phyloP scores from a whole-genome alignment of 2,329 filamentous ascomycete genomes.

The Fulvia fulva region DNA sequence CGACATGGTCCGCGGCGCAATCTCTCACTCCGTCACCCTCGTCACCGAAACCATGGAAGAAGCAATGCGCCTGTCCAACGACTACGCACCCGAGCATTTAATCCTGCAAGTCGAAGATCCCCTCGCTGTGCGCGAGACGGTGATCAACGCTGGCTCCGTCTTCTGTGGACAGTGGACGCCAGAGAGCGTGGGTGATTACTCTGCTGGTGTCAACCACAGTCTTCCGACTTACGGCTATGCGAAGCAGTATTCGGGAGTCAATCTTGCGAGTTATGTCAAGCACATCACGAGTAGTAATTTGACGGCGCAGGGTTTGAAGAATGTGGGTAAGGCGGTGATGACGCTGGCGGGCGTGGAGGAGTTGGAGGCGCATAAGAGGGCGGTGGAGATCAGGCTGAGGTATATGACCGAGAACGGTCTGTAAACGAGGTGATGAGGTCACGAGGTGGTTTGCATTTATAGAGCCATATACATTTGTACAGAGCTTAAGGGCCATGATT shows the following conservation, averaged over 20 bases:
- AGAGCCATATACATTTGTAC: background rate
- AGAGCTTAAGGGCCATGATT: background rate
- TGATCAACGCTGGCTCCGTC: slow-evolving; percentile 91
- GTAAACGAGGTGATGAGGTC: background rate
- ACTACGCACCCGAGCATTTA: slow-evolving; percentile 93
- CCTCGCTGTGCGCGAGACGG: slow-evolving; percentile 67
- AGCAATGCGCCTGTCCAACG: slow-evolving; percentile 80
- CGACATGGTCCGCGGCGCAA: slow-evolving; percentile 86
- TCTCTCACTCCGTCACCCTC: slow-evolving; percentile 87
- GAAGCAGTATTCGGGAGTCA: slow-evolving; percentile 97
- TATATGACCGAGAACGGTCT: slow-evolving; percentile 5
- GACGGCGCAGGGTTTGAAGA: slow-evolving; percentile 76
- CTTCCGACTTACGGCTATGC: slow-evolving; percentile 96
- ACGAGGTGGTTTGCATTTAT: background rate
- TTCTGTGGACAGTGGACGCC: slow-evolving; percentile 97
- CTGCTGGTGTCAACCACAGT: slow-evolving; percentile 94
- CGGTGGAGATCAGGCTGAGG: slow-evolving; percentile 61
- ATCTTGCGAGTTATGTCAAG: slow-evolving; percentile 92
- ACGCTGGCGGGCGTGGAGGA: slow-evolving; percentile 91
- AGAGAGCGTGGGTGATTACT: slow-evolving; percentile 97
- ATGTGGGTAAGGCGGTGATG: slow-evolving; percentile 88
- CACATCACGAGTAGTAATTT: slow-evolving; percentile 95
- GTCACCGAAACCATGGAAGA: slow-evolving; percentile 68
- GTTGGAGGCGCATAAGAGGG: slow-evolving; percentile 83
- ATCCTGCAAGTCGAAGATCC: slow-evolving; percentile 85